Base-by-base conservation (phyloP, 1,284 basidiomycete genomes). In the Ganoderma lucidum region DNA sequence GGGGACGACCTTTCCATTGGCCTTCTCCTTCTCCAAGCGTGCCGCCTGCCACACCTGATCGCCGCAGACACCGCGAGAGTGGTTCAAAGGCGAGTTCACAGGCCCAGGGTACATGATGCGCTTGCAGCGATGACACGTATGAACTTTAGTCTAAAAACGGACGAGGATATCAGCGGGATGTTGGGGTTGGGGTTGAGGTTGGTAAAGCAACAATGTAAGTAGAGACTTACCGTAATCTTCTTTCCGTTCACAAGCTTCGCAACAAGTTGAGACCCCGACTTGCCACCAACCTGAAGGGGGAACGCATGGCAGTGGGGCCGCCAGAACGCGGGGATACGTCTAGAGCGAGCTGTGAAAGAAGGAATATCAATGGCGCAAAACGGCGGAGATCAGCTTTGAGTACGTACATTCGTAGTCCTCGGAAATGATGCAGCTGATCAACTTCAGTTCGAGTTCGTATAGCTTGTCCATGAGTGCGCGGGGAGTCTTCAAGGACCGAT, bases 401-500 rank as follows among this genome's bases (percentile, higher is more conserved):
- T 8, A 23, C 62, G 39, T 32, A 69, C 67, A 65, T 0, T 3
- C 17, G 28, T 65, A 69, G 17, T 65, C 9, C 14, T 28, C 42
- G 3, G 37, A 14, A 10, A 39, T 35, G 37, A 69, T 51, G 1
- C 56, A 55, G 2, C n/a, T 17, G 12, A 69, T 30, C 5, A 69
- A 55, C 41, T 41, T 42, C 2, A 56, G 17, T 30, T 69, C 68
- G 15, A 69, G n/a, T 1, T 69, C 56, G 19, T 55, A 64, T 2
- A 69, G 62, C 65, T 69, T 69, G 23, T 69, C 68, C 64, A 69
- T 66, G 3, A 69, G 64, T 8, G 68, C 68, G 37, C 68, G 68
- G 6, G 64, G 68, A 2, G 68, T 63, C 62, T 53, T 53, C 51
- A 15, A 8, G 2, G 51, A 28, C 51, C 51, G n/a, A n/a, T 53